These are phyloP conservation scores for Fomitopsis pinicola DNA, from an alignment of 1,284 basidiomycete species.

Conservation along the genomic window DNA sequence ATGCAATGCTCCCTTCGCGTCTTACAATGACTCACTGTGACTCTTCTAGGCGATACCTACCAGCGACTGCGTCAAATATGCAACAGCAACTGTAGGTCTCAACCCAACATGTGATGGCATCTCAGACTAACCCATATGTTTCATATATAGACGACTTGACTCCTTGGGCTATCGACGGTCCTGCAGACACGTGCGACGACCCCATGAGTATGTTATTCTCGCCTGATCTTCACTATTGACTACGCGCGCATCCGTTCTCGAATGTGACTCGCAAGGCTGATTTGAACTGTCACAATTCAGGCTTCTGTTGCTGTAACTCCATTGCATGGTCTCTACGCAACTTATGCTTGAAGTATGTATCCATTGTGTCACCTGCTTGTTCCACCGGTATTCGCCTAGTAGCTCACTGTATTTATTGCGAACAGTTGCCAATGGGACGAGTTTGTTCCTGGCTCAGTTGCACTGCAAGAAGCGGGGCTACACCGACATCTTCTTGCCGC, in stretches of 20 bases:
- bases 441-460: no score
- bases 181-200: background rate
- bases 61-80: background rate
- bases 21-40: background rate
- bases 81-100: background rate
- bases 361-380: no score
- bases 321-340: background rate
- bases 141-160: background rate
- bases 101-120: background rate
- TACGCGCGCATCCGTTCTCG: no score
- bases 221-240: background rate
- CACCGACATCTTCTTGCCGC: no score
- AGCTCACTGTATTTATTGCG: background rate
- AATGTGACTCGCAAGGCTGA: background rate
- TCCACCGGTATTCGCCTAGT: no score
- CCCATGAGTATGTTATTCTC: background rate
- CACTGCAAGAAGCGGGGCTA: no score
- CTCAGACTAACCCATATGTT: background rate
- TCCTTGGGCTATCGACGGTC: background rate
- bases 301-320: background rate
- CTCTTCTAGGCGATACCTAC: background rate
- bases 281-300: background rate
- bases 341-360: background rate
- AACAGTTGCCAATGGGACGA: background rate
- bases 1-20: background rate